These are phyloP conservation scores for Laburnicola sp. DNA, from an alignment of 2,329 filamentous ascomycete species.

Conservation along the genomic window DNA sequence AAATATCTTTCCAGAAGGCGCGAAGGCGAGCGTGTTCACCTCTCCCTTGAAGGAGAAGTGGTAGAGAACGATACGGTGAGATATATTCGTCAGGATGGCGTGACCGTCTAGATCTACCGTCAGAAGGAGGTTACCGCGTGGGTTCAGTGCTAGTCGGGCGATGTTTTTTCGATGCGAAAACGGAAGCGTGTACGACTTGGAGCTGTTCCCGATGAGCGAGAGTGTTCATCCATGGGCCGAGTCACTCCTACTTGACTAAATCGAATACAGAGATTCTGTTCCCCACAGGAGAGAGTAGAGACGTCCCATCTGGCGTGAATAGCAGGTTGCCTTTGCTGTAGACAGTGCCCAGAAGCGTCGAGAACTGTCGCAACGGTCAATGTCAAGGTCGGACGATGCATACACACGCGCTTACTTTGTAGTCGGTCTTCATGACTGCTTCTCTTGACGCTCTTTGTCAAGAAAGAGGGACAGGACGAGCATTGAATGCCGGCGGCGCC, in stretches of 20 bases:
- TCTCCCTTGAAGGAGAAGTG: slow-evolving; percentile 92
- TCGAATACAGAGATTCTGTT: slow-evolving; percentile 97
- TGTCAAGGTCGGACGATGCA: background rate
- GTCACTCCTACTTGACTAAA: slow-evolving; percentile 76
- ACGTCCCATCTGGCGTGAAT: slow-evolving; percentile 94
- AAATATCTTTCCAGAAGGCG: slow-evolving; percentile 88
- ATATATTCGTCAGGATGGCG: slow-evolving; percentile 89
- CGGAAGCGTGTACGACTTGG: slow-evolving; percentile 82
- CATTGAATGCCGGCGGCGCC: slow-evolving; percentile 23
- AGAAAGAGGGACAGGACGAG: slow-evolving; percentile 17
- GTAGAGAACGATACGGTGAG: slow-evolving; percentile 82
- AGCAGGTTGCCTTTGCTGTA: slow-evolving; percentile 97
- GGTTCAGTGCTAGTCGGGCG: slow-evolving; percentile 80
- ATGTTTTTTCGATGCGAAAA: slow-evolving; percentile 97
- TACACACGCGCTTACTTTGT: slow-evolving; percentile 68
- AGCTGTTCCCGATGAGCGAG: slow-evolving; percentile 54
- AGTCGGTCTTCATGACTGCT: slow-evolving; percentile 89
- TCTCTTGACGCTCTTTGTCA: slow-evolving; percentile 22
- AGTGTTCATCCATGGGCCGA: background rate
- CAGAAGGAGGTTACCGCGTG: slow-evolving; percentile 87
- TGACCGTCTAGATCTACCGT: slow-evolving; percentile 93
- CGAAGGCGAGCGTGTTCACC: slow-evolving; percentile 83
- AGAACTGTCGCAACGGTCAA: slow-evolving; percentile 70
- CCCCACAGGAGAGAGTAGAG: slow-evolving; percentile 92
- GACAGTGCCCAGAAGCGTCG: slow-evolving; percentile 95